Percentiles rank a stretch among this genome's conserved stretches.
Conservation (phyloP, 495 filamentous ascomycete genomes). For the Neurospora intermedia region DNA sequence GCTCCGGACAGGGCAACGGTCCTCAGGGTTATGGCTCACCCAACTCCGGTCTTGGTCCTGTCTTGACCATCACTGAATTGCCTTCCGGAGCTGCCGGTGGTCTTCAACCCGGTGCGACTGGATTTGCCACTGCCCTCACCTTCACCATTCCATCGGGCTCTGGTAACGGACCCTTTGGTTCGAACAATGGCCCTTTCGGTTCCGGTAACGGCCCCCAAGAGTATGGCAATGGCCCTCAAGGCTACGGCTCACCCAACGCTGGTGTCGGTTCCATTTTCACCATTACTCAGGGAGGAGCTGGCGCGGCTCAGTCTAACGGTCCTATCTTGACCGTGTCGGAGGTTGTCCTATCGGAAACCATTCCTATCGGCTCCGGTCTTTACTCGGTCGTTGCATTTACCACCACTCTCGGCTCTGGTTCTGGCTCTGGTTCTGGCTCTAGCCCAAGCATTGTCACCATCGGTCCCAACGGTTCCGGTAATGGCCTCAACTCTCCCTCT, state of each 20-base stretch:
- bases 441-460: constrained; percentile 12
- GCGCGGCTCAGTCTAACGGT: not conserved
- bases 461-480: constrained; percentile 9
- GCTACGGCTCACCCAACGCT: not conserved
- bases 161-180: not conserved
- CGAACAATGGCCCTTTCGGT: not conserved
- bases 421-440: constrained; percentile 7
- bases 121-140: not conserved
- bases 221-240: not conserved
- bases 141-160: not conserved
- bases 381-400: constrained; percentile 11
- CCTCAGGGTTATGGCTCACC: not conserved
- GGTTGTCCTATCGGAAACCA: constrained; percentile 15
- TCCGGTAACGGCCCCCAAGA: not conserved
- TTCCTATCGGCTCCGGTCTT: constrained; percentile 13
- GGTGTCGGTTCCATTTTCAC: not conserved
- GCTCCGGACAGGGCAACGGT: not conserved
- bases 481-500: not conserved
- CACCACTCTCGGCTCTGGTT: constrained; percentile 11
- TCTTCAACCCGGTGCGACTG: not conserved
- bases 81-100: not conserved
- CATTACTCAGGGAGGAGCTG: not conserved
- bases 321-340: constrained; percentile 11
- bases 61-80: not conserved
- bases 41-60: not conserved